phyloP scores from a whole-genome alignment of 73 alveolate species.

The Stentor coeruleus region DNA sequence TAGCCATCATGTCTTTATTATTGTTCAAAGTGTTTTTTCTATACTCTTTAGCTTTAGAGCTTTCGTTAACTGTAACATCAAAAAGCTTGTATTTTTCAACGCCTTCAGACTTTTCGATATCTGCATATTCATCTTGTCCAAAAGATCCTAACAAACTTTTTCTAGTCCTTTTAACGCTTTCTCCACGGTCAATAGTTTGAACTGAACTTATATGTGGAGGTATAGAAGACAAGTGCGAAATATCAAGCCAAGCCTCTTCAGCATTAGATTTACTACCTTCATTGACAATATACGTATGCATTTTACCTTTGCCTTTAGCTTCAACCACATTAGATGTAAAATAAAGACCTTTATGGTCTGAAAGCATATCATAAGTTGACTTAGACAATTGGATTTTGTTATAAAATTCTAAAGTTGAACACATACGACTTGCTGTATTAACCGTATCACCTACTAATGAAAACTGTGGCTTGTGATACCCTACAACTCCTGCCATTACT shows the following conservation, averaged over 20 bases:
- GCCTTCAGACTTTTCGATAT: not conserved
- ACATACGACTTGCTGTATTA: conserved; percentile 49
- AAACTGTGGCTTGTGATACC: conserved; percentile 53
- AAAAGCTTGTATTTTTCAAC: not conserved
- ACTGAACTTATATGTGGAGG: not conserved
- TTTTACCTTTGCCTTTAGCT: conserved; percentile 53
- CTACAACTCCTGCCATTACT: conserved; percentile 59
- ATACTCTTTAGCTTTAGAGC: not conserved
- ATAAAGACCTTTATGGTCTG: not conserved
- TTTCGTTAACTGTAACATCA: not conserved
- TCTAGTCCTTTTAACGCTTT: not conserved
- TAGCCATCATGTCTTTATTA: conserved; percentile 1
- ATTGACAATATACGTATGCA: conserved; percentile 36
- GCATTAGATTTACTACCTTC: conserved; percentile 10
- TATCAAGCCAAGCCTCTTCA: not conserved
- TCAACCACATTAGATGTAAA: conserved; percentile 35
- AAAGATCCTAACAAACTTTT: not conserved
- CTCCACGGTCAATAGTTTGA: not conserved
- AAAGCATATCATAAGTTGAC: not conserved
- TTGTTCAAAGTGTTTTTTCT: not conserved
- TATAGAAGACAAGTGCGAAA: not conserved
- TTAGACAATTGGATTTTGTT: conserved; percentile 6
- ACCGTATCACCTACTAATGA: conserved; percentile 59
- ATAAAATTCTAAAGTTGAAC: conserved; percentile 27
- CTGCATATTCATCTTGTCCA: not conserved